These are phyloP conservation scores for Zoysia matrella DNA, from an alignment of 202 grass and related monocot genomes.

Conservation along the genomic window DNA sequence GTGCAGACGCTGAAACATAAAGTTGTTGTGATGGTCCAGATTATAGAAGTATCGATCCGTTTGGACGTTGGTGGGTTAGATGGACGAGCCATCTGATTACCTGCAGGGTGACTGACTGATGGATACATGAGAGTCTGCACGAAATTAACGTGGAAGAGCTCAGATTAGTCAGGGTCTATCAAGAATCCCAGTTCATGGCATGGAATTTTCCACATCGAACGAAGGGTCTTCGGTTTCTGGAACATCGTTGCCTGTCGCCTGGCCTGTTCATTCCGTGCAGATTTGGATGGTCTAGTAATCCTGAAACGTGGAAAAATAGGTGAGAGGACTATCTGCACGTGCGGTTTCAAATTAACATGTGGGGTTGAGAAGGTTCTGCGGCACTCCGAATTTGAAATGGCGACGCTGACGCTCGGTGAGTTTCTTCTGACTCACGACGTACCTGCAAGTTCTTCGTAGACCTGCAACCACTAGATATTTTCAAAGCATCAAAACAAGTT, in stretches of 20 bases:
- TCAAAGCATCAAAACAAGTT: conserved; percentile 32
- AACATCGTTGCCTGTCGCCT: conserved; percentile 9
- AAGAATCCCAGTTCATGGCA: conserved; percentile 27
- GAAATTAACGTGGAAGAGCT: background rate
- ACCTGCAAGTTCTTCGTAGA: background rate
- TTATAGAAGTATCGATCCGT: background rate
- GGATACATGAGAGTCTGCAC: conserved; percentile 2
- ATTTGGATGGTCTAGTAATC: conserved; percentile 2
- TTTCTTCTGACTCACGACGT: background rate
- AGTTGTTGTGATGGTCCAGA: background rate
- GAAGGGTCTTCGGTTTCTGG: background rate
- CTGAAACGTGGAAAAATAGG: conserved; percentile 7
- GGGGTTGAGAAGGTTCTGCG: conserved; percentile 15
- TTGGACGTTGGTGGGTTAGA: background rate
- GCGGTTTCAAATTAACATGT: conserved; percentile 27
- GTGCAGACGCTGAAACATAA: background rate
- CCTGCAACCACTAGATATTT: conserved; percentile 32
- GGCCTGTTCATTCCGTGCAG: background rate
- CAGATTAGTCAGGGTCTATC: background rate
- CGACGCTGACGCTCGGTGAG: background rate
- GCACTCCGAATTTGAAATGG: conserved; percentile 36
- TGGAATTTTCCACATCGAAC: conserved; percentile 5
- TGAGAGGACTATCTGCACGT: background rate
- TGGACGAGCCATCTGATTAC: background rate
- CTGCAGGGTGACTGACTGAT: background rate